Conservation (phyloP, 23 red algal species). For the Gracilaria caudata region DNA sequence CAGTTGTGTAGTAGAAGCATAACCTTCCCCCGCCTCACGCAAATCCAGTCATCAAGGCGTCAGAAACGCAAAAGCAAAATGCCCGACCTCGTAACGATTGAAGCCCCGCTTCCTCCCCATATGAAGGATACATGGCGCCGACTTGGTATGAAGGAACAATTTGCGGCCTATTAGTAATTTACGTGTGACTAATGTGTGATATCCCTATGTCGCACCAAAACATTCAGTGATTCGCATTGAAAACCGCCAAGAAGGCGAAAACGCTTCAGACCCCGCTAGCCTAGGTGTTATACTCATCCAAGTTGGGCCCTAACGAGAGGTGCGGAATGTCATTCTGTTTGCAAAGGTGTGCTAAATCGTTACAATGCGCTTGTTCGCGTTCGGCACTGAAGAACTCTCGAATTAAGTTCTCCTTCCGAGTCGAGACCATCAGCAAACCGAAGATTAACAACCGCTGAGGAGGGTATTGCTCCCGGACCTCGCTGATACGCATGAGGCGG, state of each 20-base stretch:
- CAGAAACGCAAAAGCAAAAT: not conserved
- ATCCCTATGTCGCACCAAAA: not conserved
- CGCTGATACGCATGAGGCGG: not conserved
- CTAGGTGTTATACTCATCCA: not conserved
- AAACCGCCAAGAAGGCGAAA: not conserved
- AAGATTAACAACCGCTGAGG: not conserved
- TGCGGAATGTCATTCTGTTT: not conserved
- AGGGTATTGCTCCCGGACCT: not conserved
- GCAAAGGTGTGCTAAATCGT: not conserved
- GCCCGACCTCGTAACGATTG: conserved; percentile 9
- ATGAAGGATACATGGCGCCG: conserved; percentile 66
- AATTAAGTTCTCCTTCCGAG: not conserved
- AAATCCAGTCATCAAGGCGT: not conserved
- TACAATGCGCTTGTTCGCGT: not conserved
- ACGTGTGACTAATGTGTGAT: not conserved
- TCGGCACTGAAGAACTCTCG: not conserved
- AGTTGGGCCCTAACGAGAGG: not conserved
- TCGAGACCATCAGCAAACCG: not conserved
- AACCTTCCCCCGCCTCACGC: conserved; percentile 51
- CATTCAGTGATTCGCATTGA: not conserved
- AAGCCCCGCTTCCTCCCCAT: conserved; percentile 51
- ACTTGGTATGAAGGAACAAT: conserved; percentile 51
- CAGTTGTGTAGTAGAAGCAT: conserved; percentile 45
- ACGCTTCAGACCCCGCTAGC: not conserved
- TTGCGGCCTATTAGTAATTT: not conserved